A percentile compares a stretch with the other conserved stretches of the same genome.
Conservation (phyloP, 2,329 filamentous ascomycete genomes). For the Rhynchosporium agropyri region DNA sequence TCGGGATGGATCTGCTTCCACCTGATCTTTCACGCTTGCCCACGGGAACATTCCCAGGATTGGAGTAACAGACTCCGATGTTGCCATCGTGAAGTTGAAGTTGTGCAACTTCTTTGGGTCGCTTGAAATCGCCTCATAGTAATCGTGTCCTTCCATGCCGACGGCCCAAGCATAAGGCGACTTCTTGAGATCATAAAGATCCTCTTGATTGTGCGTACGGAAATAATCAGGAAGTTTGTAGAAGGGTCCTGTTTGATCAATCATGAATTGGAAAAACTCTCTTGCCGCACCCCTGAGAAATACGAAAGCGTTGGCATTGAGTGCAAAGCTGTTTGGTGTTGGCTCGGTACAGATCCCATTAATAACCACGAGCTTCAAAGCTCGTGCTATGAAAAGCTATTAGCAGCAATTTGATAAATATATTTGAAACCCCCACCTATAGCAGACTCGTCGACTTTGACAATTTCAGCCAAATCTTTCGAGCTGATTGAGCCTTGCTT, state of each 20-base stretch:
- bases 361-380: conserved; percentile 24
- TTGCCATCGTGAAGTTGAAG: conserved; percentile 30
- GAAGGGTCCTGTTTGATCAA: conserved; percentile 28
- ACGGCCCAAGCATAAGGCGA: conserved; percentile 29
- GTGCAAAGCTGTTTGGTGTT: conserved; percentile 24
- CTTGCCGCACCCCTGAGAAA: conserved; percentile 25
- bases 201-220: conserved; percentile 29
- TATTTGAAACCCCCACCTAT: conserved; percentile 20
- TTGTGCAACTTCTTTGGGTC: conserved; percentile 21
- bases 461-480: conserved; percentile 24
- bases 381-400: conserved; percentile 23
- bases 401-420: background rate
- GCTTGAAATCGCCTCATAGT: conserved; percentile 29
- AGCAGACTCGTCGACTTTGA: conserved; percentile 29
- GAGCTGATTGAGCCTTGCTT: conserved; percentile 24
- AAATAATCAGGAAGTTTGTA: conserved; percentile 31
- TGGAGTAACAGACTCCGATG: conserved; percentile 5
- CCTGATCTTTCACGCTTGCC: conserved; percentile 3
- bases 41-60: conserved; percentile 20
- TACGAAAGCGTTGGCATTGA: conserved; percentile 26
- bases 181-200: conserved; percentile 30
- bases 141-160: conserved; percentile 28
- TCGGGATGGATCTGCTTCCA: conserved; percentile 15
- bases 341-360: conserved; percentile 25
- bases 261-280: conserved; percentile 29